A percentile compares a stretch with the other conserved stretches of the same genome.
These are phyloP conservation scores for Achlya hypogyna DNA, from an alignment of 352 stramenopile species.

Conservation along the genomic window DNA sequence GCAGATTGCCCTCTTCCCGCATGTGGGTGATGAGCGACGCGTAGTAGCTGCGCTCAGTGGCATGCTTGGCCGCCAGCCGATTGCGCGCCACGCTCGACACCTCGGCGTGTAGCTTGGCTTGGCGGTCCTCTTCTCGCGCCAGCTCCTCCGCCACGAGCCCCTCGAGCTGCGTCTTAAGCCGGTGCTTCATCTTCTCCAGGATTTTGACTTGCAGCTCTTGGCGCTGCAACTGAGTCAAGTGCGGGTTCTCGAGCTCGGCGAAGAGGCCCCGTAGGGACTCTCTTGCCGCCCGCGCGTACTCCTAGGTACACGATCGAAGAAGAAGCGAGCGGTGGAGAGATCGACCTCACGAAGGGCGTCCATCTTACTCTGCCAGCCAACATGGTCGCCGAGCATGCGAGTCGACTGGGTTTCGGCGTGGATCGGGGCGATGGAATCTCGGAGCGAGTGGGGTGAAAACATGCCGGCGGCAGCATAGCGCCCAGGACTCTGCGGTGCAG, in stretches of 20 bases:
- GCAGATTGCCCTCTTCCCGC: constrained; percentile 52
- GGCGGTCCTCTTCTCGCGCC: constrained; percentile 45
- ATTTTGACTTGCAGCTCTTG: constrained; percentile 39
- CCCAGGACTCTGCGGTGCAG: neutral
- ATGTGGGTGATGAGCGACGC: constrained; percentile 53
- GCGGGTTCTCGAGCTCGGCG: constrained; percentile 34
- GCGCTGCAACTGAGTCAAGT: constrained; percentile 29
- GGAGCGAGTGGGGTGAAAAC: constrained; percentile 11
- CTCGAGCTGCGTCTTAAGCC: constrained; percentile 33
- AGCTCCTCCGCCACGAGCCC: constrained; percentile 48
- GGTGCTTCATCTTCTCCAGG: constrained; percentile 56
- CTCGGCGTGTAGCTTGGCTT: constrained; percentile 46
- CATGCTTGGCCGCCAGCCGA: constrained; percentile 42
- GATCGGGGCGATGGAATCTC: neutral
- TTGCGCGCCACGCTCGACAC: constrained; percentile 30
- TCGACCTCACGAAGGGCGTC: constrained; percentile 38
- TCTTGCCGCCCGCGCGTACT: constrained; percentile 32
- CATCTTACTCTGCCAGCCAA: constrained; percentile 48
- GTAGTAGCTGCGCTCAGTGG: constrained; percentile 42
- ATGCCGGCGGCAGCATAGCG: neutral
- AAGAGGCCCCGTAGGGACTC: constrained; percentile 43
- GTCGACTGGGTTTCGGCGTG: constrained; percentile 52
- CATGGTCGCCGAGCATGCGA: constrained; percentile 33
- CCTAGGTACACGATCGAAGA: neutral
- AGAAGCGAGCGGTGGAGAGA: neutral